phyloP scores from a whole-genome alignment of 805 yeast species.

The Danielia reshetovae region DNA sequence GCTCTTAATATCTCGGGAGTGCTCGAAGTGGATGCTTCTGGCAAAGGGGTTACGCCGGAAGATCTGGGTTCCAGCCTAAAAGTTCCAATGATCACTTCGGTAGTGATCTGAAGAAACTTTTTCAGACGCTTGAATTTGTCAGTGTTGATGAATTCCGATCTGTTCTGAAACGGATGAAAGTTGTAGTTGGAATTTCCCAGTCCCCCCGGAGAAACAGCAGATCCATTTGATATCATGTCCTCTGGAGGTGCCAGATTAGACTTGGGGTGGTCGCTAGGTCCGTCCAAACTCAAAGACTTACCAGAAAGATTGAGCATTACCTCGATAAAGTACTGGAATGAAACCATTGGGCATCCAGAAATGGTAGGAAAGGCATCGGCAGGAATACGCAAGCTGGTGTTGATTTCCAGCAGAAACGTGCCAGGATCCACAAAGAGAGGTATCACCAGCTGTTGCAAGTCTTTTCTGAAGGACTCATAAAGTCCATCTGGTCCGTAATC shows the following conservation, averaged over 20 bases:
- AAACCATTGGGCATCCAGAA: slow-evolving; percentile 61
- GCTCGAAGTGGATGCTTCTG: no score
- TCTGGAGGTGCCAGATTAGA: slow-evolving; percentile 6
- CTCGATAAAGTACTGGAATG: slow-evolving; percentile 83
- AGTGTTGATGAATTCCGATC: slow-evolving; percentile 61
- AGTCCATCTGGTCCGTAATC: slow-evolving; percentile 57
- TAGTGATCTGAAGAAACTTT: slow-evolving; percentile 76
- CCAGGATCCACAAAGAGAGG: slow-evolving; percentile 77
- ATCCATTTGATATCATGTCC: slow-evolving; percentile 4
- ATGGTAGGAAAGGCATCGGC: slow-evolving; percentile 85
- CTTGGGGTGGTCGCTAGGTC: slow-evolving; percentile 15
- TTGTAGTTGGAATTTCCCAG: slow-evolving; percentile 19
- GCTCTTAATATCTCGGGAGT: no score
- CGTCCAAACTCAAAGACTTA: slow-evolving; percentile 36
- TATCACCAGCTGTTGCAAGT: slow-evolving; percentile 68
- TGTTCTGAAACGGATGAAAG: slow-evolving; percentile 22
- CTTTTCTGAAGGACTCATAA: slow-evolving; percentile 75
- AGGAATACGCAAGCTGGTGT: slow-evolving; percentile 68
- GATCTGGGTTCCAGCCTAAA: slow-evolving; percentile 50
- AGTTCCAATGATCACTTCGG: slow-evolving; percentile 80
- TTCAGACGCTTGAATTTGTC: slow-evolving; percentile 71
- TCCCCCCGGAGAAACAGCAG: slow-evolving; percentile 11
- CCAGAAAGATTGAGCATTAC: slow-evolving; percentile 78
- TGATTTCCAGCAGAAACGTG: slow-evolving; percentile 52
- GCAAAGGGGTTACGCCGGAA: no score